Evolutionary conservation across 148 eudicot species (phyloP).

Genomic region (Rhododendron simsii): DNA sequence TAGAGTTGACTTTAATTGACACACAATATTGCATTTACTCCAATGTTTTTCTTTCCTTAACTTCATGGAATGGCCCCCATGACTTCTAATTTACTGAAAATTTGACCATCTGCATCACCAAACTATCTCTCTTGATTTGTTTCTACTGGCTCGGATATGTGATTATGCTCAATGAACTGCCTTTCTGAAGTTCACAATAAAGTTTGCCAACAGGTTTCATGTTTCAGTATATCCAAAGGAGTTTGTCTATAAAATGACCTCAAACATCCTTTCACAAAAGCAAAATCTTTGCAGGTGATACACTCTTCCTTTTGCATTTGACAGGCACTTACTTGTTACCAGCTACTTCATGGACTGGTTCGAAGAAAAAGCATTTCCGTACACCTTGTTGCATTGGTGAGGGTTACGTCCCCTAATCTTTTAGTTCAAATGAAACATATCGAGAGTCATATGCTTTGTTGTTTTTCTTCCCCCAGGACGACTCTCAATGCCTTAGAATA

Average conservation of each 20-base stretch:
- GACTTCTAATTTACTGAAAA: not conserved
- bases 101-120: not conserved
- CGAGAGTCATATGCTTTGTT: not conserved
- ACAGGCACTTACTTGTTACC: slow-evolving; percentile 86
- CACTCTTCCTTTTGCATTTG: slow-evolving; percentile 16
- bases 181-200: not conserved
- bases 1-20: not conserved
- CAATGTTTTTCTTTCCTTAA: not conserved
- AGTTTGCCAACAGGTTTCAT: slow-evolving; percentile 1
- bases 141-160: not conserved
- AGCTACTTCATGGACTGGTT: slow-evolving; percentile 79
- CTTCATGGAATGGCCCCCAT: not conserved
- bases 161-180: not conserved
- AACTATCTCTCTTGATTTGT: not conserved
- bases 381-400: slow-evolving; percentile 72
- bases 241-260: not conserved
- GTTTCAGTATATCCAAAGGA: not conserved
- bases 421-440: not conserved
- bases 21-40: not conserved
- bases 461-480: not conserved
- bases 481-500: not conserved
- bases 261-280: not conserved
- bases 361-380: slow-evolving; percentile 57
- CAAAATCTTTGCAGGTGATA: not conserved
- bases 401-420: slow-evolving; percentile 18